A percentile compares a stretch with the other conserved stretches of the same genome.
Evolutionary conservation across 1,139 yeast species (phyloP).

Genomic region (Geotrichum restrictum): DNA sequence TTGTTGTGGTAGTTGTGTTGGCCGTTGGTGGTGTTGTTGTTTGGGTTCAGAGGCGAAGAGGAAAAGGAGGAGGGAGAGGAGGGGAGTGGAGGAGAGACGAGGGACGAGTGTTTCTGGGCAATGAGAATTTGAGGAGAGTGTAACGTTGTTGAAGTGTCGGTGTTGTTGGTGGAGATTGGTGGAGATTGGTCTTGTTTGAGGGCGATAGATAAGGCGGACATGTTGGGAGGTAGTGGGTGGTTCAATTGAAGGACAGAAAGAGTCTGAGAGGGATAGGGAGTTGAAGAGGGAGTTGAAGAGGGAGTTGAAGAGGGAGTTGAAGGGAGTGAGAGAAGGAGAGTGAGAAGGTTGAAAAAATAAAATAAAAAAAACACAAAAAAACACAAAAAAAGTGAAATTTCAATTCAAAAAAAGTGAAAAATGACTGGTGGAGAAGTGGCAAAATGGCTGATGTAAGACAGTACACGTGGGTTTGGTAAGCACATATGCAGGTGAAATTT

Average conservation of each 20-base stretch:
- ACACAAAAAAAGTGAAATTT: too few species aligned
- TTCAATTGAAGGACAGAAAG: too few species aligned
- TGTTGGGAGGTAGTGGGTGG: not conserved
- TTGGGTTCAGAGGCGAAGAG: not conserved
- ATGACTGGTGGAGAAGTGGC: not conserved
- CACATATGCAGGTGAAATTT: too few species aligned
- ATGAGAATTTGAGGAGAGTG: not conserved
- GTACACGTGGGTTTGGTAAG: too few species aligned
- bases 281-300: not conserved
- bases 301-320: not conserved
- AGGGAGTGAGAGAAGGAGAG: not conserved
- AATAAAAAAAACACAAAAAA: not conserved
- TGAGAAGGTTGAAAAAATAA: not conserved
- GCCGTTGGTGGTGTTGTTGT: not conserved
- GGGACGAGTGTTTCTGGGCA: conserved; percentile 3
- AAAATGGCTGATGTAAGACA: not conserved
- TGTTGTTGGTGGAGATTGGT: not conserved
- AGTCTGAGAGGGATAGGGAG: not conserved
- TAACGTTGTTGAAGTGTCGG: not conserved
- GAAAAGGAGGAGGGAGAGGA: conserved; percentile 8
- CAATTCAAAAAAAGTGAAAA: too few species aligned
- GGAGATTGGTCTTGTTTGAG: conserved; percentile 3
- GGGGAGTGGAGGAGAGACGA: conserved; percentile 9
- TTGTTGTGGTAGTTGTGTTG: not conserved
- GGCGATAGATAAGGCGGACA: conserved; percentile 10